Base-by-base conservation (phyloP, 805 yeast genomes). In the Yamadazyma ubonensis region DNA sequence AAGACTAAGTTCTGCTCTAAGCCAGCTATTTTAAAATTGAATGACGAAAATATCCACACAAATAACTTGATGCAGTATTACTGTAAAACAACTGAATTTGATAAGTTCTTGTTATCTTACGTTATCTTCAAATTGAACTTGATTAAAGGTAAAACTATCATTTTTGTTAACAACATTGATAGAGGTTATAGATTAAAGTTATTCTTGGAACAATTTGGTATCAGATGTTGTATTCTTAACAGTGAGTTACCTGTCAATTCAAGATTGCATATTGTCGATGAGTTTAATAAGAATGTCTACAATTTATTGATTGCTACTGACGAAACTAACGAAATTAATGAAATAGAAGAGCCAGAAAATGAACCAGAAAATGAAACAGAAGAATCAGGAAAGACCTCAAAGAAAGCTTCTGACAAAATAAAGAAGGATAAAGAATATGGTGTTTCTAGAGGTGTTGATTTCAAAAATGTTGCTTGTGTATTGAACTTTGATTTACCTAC, bases 401-500 rank as follows among this genome's bases (percentile, higher is more conserved):
- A 37, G 16, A 57, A 51, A 54, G 9, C 26, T 12, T 49, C 56
- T 54, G 36, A 54, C 46, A 45, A 59, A 59, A 43, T 55, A 4
- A 69, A 66, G 41, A 71, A 75, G 42, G 89, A 83, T 54, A 73
- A 70, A 45, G 98, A 93, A 53, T 93, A 84, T 57, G 95, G 97
- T 48, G 97, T 90, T 29, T 85, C 96, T 18, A 79, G 99, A 62
- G 99, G 99, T 56, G 95, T 93, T 28, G 99, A 93, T 65, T 93
- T 93, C 72, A 82, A 78, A 53, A 91, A 93, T 54, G 98, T 93
- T 44, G 93, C 97, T 6, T 93, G 98, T 67, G 99, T 93, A 6
- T 70, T 93, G 49, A 93, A 93, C 64, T 93, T 93, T 60, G 99
- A 93, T 59, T 70, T 93, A 52, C 99, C 99, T 29, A 76, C 86